Percentiles rank a stretch among this genome's conserved stretches.
Evolutionary conservation across 495 filamentous ascomycete species (phyloP).

Genomic region (Bacidia gigantensis): DNA sequence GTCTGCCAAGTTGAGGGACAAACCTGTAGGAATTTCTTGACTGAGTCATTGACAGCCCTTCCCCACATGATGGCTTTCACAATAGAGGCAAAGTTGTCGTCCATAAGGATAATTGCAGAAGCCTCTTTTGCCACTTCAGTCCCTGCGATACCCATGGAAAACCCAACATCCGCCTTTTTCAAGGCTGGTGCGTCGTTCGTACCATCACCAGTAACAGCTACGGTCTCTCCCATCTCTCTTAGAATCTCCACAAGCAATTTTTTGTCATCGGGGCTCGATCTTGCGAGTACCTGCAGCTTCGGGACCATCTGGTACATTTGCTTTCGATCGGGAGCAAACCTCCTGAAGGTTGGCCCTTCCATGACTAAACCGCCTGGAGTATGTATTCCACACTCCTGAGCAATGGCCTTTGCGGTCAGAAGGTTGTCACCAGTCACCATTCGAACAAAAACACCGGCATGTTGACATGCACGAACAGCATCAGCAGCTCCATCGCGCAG

Average conservation of each 20-base stretch:
- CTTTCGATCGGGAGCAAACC: conserved; percentile 36
- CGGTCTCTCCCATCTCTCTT: conserved; percentile 76
- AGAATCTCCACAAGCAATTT: conserved; percentile 63
- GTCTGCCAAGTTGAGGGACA: conserved; percentile 6
- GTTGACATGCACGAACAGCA: conserved; percentile 59
- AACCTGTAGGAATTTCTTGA: conserved; percentile 80
- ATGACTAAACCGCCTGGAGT: conserved; percentile 63
- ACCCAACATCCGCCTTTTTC: conserved; percentile 77
- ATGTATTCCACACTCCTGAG: conserved; percentile 69
- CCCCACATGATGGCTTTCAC: conserved; percentile 83
- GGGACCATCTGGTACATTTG: conserved; percentile 63
- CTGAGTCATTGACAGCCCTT: conserved; percentile 73
- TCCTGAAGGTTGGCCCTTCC: conserved; percentile 70
- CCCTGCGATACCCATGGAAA: conserved; percentile 83
- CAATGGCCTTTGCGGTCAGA: conserved; percentile 74
- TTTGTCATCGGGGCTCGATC: conserved; percentile 78
- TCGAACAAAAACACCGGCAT: conserved; percentile 69
- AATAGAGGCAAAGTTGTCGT: conserved; percentile 86
- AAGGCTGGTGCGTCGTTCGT: conserved; percentile 86
- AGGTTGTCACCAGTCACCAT: conserved; percentile 92
- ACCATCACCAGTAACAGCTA: conserved; percentile 86
- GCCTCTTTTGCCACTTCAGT: conserved; percentile 90
- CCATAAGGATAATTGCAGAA: conserved; percentile 87
- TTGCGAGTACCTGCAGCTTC: conserved; percentile 66
- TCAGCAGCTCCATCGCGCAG: conserved; percentile 64